Evolutionary conservation across 352 stramenopile species (phyloP).

Genomic region (Globisporangium nagaii): DNA sequence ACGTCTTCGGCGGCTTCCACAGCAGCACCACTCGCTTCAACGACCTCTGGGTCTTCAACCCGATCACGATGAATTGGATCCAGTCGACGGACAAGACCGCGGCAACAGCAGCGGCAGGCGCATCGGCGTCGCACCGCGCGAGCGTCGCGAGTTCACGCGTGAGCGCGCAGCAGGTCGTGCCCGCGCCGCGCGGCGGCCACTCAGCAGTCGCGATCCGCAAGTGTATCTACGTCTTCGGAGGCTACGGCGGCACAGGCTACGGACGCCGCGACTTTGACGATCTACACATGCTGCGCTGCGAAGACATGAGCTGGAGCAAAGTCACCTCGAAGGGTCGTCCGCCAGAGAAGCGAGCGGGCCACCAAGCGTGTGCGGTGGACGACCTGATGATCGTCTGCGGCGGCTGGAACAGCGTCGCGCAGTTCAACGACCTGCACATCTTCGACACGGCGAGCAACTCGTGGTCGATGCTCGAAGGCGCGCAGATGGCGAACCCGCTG

Average conservation of each 20-base stretch:
- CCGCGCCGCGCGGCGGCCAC: constrained; percentile 87
- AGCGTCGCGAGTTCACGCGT: constrained; percentile 11
- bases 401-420: constrained; percentile 91
- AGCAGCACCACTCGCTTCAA: constrained; percentile 88
- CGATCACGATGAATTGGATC: constrained; percentile 90
- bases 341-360: constrained; percentile 90
- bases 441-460: constrained; percentile 84
- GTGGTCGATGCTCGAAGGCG: constrained; percentile 82
- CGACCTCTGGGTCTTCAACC: constrained; percentile 96
- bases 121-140: constrained; percentile 5
- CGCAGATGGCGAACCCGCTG: constrained; percentile 62
- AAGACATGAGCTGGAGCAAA: constrained; percentile 83
- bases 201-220: constrained; percentile 80
- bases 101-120: constrained; percentile 52
- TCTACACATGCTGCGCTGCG: constrained; percentile 84
- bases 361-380: constrained; percentile 88
- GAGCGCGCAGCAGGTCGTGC: constrained; percentile 35
- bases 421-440: constrained; percentile 95
- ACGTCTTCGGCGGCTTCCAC: constrained; percentile 94
- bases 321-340: constrained; percentile 82
- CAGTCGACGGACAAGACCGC: constrained; percentile 61
- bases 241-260: constrained; percentile 92
- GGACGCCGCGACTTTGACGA: constrained; percentile 93
- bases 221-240: constrained; percentile 92
- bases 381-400: constrained; percentile 92